Percentiles rank a stretch among this genome's conserved stretches.
Conservation (phyloP, 306 rosid species). For the Quercus alba region DNA sequence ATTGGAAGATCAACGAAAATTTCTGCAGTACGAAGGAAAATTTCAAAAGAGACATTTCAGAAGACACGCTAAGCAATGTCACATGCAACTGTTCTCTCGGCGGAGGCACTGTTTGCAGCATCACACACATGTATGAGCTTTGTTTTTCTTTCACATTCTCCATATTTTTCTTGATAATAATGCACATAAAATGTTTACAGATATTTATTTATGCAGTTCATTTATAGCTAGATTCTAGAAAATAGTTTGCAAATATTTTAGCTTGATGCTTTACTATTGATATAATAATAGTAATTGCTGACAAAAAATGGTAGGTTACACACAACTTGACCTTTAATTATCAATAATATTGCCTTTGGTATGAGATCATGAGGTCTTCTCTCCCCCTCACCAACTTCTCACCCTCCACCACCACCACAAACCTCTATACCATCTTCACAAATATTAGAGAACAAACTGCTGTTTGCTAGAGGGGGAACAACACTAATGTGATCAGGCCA, state of each 20-base stretch:
- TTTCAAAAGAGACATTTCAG: background rate
- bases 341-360: no score
- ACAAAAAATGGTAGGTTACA: no score
- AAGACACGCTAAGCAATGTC: slow-evolving; percentile 22
- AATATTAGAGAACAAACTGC: no score
- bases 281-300: background rate
- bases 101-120: slow-evolving; percentile 38
- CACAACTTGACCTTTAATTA: no score
- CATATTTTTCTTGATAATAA: background rate
- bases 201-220: background rate
- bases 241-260: background rate
- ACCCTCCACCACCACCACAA: no score
- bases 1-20: background rate
- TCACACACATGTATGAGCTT: slow-evolving; percentile 45
- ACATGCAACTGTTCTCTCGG: slow-evolving; percentile 47
- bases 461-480: no score
- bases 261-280: background rate
- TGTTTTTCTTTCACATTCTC: background rate
- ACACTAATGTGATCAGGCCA: no score
- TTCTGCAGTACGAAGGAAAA: slow-evolving; percentile 34
- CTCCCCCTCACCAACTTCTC: no score
- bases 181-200: background rate
- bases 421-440: no score
- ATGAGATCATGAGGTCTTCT: no score
- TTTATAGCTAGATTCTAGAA: background rate